Base-by-base conservation (phyloP, 805 yeast genomes). In the Starmerella vaccinii region DNA sequence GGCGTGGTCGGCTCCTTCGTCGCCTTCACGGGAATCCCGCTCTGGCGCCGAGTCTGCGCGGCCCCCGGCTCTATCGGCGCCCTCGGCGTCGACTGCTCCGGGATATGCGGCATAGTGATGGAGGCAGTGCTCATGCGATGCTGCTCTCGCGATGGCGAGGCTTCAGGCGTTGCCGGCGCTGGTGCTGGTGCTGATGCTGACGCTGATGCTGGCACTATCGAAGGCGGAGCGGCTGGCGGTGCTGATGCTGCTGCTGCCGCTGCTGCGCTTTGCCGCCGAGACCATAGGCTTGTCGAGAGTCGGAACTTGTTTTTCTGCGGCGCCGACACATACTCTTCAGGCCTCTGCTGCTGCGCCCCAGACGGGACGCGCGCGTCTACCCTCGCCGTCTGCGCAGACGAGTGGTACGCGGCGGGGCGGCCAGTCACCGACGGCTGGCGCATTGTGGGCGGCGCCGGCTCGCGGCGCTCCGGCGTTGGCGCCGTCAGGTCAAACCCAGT, bases 1-100 rank as follows among this genome's bases (percentile, higher is more conserved):
- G 66, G 60, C 23, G 45, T 41, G 23, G 45, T 27, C 10, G 61
- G 53, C 23, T 59, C 59, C 48, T 61, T 57, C 34, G 47, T 26
- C 19, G 49, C 42, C 49, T 50, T 53, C 10, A 54, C 57, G 29
- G 56, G 56, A 29, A 53, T 53, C 19, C 46, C 53, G 45, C 56
- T 53, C 23, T 35, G 51, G 26, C 49, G 53, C 16, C 43, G 43
- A 13, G n/a, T 32, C 23, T 48, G 42, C 12, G 52, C 47, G 26
- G 40, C 47, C 4, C 47, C 30, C 1, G 46, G 41, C 4, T 26
- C 45, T 4, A 43, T 49, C 15, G 48, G 6, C 21, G 49, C n/a
- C 30, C 19, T 19, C 18, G 18, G 44, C 43, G 34, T 23, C 19
- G 39, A 30, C 49, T 39, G 32, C 26, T 35, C 47, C 29, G 50